Evolutionary conservation across 2,329 filamentous ascomycete species (phyloP).

Genomic region (Curvularia sp.): DNA sequence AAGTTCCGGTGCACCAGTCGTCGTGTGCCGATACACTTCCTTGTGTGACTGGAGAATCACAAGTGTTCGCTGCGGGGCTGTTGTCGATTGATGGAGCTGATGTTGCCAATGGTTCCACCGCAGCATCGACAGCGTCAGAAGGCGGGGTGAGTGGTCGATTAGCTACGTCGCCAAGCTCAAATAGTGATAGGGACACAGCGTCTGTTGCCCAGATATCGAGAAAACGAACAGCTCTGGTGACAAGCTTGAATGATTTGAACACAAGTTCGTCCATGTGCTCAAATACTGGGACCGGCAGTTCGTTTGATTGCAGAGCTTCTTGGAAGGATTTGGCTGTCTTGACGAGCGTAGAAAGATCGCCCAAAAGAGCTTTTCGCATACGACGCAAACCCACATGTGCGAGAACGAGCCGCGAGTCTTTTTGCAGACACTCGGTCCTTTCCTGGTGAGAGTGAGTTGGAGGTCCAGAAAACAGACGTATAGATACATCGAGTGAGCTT

Average conservation of each 20-base stretch:
- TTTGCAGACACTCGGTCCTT: conserved; percentile 83
- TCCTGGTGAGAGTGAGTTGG: conserved; percentile 64
- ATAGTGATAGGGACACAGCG: conserved; percentile 59
- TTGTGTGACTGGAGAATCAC: conserved; percentile 43
- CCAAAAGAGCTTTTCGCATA: conserved; percentile 84
- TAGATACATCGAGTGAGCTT: neutral
- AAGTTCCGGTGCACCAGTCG: conserved; percentile 37
- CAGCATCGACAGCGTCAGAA: conserved; percentile 46
- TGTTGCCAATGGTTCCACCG: conserved; percentile 39
- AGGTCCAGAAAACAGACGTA: neutral
- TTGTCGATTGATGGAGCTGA: conserved; percentile 35
- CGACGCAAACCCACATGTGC: conserved; percentile 77
- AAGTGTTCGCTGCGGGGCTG: conserved; percentile 56
- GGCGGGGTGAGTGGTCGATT: conserved; percentile 51
- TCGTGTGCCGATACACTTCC: conserved; percentile 37
- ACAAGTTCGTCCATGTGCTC: conserved; percentile 91
- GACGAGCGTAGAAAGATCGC: conserved; percentile 87
- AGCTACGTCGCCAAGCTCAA: conserved; percentile 43
- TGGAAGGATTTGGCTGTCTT: conserved; percentile 87
- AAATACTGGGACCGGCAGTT: conserved; percentile 61
- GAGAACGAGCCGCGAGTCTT: conserved; percentile 78
- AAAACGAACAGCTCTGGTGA: conserved; percentile 89
- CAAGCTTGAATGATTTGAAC: conserved; percentile 89
- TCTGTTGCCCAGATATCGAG: conserved; percentile 79
- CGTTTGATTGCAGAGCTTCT: conserved; percentile 65